Conservation (phyloP, 164 flowering plant genomes). For the Warburgia ugandensis region DNA sequence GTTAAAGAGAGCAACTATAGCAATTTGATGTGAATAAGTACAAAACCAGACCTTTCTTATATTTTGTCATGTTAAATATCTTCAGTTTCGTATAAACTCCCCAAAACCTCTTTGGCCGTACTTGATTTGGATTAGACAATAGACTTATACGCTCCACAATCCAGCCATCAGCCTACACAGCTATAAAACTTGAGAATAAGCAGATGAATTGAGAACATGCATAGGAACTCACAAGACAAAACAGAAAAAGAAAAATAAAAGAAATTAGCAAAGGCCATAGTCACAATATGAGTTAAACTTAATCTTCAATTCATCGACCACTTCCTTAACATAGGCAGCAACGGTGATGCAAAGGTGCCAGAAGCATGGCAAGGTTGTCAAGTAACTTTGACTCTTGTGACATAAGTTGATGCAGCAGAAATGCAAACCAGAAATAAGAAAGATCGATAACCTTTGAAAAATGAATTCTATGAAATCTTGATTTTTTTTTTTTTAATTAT, state of each 20-base stretch:
- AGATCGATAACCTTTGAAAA: too few relatives aligned
- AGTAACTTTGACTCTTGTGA: too few relatives aligned
- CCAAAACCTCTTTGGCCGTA: conserved; percentile 93
- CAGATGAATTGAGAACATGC: not conserved
- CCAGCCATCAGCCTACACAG: conserved; percentile 93
- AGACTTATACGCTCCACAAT: conserved; percentile 74
- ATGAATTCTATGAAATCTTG: too few relatives aligned
- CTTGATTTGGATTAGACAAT: conserved; percentile 86
- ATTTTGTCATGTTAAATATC: conserved; percentile 86
- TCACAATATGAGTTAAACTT: not conserved
- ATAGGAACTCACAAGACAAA: not conserved
- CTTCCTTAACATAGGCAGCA: too few relatives aligned
- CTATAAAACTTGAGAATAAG: not conserved
- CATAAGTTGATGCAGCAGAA: too few relatives aligned
- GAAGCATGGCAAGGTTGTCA: too few relatives aligned
- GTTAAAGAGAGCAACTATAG: not conserved
- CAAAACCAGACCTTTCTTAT: conserved; percentile 59
- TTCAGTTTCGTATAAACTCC: conserved; percentile 96
- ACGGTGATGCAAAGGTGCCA: too few relatives aligned
- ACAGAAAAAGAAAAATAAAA: not conserved
- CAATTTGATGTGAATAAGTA: not conserved
- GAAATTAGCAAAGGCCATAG: not conserved
- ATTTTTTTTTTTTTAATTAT: too few relatives aligned
- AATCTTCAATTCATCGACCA: not conserved
- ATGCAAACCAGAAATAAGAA: too few relatives aligned